Conservation (phyloP, 306 rosid species). For the Fagus sylvatica region DNA sequence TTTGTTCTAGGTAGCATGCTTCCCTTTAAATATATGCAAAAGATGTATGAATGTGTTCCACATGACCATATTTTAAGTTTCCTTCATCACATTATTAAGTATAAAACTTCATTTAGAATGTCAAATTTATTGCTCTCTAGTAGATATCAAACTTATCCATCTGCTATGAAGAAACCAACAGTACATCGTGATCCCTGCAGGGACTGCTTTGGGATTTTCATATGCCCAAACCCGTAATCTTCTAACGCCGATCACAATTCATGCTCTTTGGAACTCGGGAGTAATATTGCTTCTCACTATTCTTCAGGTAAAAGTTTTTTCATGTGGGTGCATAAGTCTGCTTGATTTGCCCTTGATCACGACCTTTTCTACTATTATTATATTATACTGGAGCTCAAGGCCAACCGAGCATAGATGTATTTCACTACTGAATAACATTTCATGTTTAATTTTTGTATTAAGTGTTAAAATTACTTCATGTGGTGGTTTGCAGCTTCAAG, state of each 20-base stretch:
- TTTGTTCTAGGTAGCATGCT: constrained; percentile 79
- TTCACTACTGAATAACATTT: not conserved
- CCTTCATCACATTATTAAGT: not conserved
- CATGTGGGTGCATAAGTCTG: not conserved
- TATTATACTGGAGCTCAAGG: not conserved
- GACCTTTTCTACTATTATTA: no score
- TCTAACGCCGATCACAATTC: constrained; percentile 92
- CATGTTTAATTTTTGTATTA: not conserved
- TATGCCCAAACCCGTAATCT: constrained; percentile 98
- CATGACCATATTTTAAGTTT: not conserved
- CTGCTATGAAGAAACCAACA: constrained; percentile 12
- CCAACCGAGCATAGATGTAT: not conserved
- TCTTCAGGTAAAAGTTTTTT: constrained; percentile 59
- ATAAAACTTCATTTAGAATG: not conserved
- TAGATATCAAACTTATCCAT: not conserved
- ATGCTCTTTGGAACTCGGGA: constrained; percentile 95
- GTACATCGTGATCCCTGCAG: constrained; percentile 39
- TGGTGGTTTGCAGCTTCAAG: constrained; percentile 70
- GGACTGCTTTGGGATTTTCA: constrained; percentile 83
- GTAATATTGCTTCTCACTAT: constrained; percentile 85
- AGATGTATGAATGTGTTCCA: not conserved
- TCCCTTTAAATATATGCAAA: not conserved
- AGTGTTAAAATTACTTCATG: constrained; percentile 23
- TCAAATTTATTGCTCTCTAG: not conserved
- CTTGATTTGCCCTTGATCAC: not conserved